phyloP scores from a whole-genome alignment of 2,329 filamentous ascomycete species.

The Fusarium devonianum region DNA sequence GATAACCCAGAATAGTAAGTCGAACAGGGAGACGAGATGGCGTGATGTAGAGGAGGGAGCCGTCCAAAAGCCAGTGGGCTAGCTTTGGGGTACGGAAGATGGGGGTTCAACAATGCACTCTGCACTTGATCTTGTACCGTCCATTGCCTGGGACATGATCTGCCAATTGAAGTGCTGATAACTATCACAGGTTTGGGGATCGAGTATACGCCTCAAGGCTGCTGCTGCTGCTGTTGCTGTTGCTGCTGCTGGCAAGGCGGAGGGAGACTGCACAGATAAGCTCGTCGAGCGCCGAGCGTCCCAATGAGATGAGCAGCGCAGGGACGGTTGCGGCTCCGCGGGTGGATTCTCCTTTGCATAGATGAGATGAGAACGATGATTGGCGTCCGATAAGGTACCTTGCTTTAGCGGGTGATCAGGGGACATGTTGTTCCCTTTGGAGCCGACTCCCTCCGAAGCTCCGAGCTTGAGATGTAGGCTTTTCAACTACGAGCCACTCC shows the following conservation, averaged over 20 bases:
- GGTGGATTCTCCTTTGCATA: slow-evolving; percentile 1
- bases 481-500: slow-evolving; percentile 12
- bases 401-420: too few relatives aligned
- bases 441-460: slow-evolving; percentile 40
- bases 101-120: neutral
- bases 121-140: neutral
- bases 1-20: too few relatives aligned
- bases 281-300: slow-evolving; percentile 3
- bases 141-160: neutral
- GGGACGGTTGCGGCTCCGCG: slow-evolving; percentile 32
- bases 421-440: too few relatives aligned
- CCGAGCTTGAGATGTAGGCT: slow-evolving; percentile 22
- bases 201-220: too few relatives aligned
- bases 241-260: too few relatives aligned
- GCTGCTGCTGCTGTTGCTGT: too few relatives aligned
- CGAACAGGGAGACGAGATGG: too few relatives aligned
- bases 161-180: neutral
- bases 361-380: too few relatives aligned
- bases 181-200: too few relatives aligned
- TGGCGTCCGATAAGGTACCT: slow-evolving; percentile 12
- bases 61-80: neutral
- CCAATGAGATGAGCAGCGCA: slow-evolving; percentile 12
- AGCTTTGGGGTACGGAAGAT: neutral
- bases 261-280: too few relatives aligned
- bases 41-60: neutral